Conservation (phyloP, 139 green algal genomes). For the Ulvella scutata region DNA sequence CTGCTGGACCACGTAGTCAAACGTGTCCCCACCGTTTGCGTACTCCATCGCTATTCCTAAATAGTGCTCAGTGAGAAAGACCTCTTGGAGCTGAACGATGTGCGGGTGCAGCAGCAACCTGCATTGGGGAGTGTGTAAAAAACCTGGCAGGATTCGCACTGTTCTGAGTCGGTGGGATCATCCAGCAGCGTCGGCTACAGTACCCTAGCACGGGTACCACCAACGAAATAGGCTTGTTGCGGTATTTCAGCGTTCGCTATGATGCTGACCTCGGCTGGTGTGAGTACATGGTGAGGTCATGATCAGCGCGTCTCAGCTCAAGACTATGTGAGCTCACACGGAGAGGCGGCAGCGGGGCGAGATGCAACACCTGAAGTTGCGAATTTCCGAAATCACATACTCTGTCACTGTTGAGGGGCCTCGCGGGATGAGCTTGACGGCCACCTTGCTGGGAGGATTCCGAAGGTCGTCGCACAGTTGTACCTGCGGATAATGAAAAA, state of each 20-base stretch:
- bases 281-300: too few species aligned
- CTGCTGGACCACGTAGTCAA: conserved; percentile 61
- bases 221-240: too few species aligned
- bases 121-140: conserved; percentile 33
- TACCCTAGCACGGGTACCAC: too few species aligned
- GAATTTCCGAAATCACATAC: not conserved
- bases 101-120: conserved; percentile 17
- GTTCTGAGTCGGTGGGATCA: too few species aligned
- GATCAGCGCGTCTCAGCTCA: too few species aligned
- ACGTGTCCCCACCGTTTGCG: conserved; percentile 15
- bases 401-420: not conserved
- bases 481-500: too few species aligned
- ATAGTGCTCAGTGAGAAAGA: conserved; percentile 10
- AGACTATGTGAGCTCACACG: too few species aligned
- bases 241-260: too few species aligned
- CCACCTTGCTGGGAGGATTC: not conserved
- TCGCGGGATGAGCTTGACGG: not conserved
- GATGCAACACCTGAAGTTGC: not conserved
- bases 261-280: too few species aligned
- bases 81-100: conserved; percentile 24
- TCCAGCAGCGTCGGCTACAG: too few species aligned
- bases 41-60: conserved; percentile 23
- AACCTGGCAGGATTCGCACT: too few species aligned
- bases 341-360: too few species aligned
- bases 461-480: not conserved